Evolutionary conservation across 371 early-diverging fungal species (phyloP), one percentile per base, ranked within the genome.

Genomic region (Saksenaea oblongispora): DNA sequence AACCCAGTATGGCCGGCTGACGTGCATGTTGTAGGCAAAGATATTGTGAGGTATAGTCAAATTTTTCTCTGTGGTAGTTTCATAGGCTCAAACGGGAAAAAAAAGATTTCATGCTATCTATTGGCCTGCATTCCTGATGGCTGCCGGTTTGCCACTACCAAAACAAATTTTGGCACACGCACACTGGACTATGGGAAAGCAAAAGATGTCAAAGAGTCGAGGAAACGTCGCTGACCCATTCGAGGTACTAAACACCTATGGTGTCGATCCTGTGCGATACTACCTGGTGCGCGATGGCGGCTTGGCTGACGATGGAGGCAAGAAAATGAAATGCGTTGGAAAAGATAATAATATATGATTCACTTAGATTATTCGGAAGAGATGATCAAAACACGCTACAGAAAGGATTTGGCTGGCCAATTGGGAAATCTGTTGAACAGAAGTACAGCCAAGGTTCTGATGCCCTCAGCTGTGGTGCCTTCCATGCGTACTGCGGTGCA

Each of bases 121-220:
- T 69, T 97, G 97, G 96, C 97, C 97, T 0, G 97, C 96, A 0
- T 92, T 98, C 64, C 72, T 97, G 57, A 85, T 97, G 86, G 97
- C 97, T 0, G 92, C 93, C 5, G 87, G 79, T 0, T 71, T 97
- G 27, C 89, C 89, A 0, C 75, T 91, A 18, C 97, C 98, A 1
- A 74, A 82, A 36, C 83, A 84, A 35, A 92, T 98, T 59, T 64
- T 97, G 28, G 91, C 93, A 1, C 98, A 98, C 63, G 94, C 94
- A 17, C 98, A 98, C 73, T 97, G 96, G 96, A 93, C 96, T 0
- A 87, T 91, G 82, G 80, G 81, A 26, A 84, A 86, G 54, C 83
- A 86, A 61, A 98, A 98, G 67, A 98, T 98, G 97, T 95, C 95
- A 37, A 98, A 98, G 71, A 91, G 91, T 67, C 69, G 75, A 51